phyloP scores from a whole-genome alignment of 2,329 filamentous ascomycete genomes.

The Pseudogymnoascus sp. region DNA sequence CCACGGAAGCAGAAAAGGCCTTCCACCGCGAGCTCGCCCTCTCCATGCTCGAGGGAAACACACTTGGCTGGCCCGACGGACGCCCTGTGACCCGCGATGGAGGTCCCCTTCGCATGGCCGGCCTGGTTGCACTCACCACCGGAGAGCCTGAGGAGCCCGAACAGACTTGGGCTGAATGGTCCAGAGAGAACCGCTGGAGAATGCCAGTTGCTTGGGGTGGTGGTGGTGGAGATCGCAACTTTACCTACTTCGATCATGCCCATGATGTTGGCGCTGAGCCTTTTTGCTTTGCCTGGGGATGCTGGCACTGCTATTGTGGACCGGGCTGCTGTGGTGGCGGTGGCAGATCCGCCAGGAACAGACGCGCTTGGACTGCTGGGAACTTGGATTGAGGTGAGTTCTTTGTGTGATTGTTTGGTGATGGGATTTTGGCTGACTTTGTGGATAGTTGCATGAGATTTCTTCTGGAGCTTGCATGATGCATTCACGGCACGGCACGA shows the following conservation, averaged over 20 bases:
- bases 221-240: neutral
- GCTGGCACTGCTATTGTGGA: neutral
- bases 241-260: neutral
- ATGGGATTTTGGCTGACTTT: neutral
- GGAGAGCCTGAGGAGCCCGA: neutral
- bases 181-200: neutral
- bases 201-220: neutral
- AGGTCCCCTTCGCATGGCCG: neutral
- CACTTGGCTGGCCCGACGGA: no score
- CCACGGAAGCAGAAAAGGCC: neutral
- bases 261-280: neutral
- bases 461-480: neutral
- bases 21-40: neutral
- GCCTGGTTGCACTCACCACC: neutral
- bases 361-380: neutral
- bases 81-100: neutral
- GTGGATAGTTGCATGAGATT: neutral
- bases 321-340: neutral
- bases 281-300: neutral
- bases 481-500: neutral
- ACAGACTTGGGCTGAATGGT: neutral
- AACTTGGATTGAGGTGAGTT: neutral
- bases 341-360: neutral
- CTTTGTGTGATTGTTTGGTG: neutral
- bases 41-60: neutral